Evolutionary conservation across 306 rosid species (phyloP), one percentile per base, ranked within the genome.

Genomic region (Vigna mungo): DNA sequence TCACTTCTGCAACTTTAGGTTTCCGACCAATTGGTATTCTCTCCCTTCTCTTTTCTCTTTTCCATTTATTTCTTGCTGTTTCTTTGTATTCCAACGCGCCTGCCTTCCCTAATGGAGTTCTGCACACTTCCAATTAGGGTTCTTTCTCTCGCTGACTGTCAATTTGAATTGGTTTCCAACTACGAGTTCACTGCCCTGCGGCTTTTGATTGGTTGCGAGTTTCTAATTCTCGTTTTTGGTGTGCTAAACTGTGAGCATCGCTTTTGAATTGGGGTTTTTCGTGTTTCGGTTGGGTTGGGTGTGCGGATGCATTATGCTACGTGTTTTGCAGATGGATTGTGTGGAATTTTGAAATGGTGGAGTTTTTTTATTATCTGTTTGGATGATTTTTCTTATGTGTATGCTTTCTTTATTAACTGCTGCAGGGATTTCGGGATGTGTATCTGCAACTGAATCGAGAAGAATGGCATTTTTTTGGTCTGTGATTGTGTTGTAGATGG

Each of bases 381-480:
- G 9, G 44, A 48, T 17, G 76, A 58, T 69, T 73, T 75, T 69
- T 62, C 80, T 78, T 74, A 75, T 80, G 5, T 63, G 17, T 79
- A 46, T 71, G 56, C 70, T 23, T 84, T 79, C 12, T 63, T 15
- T 54, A 17, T 79, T 10, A 58, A 54, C 53, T 65, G 72, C 56
- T 76, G 68, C 78, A 82, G 84, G 86, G 78, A 12, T 43, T 72
- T 68, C 25, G 37, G 72, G 69, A 52, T 58, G 53, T 61, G 75
- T 74, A 17, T 74, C 74, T 49, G 52, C 71, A 10, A 21, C 59
- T 63, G 70, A 39, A 32, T 51, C 68, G 51, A 85, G 60, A 14
- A 39, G 52, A 70, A 21, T 34, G 73, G 20, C 25, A 63, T 1
- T n/a, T 34, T 61, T 34, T 63, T 7, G 37, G 72, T 59, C 63